phyloP scores from a whole-genome alignment of 208 protist genomes.

The Trypanosoma scelopori region DNA sequence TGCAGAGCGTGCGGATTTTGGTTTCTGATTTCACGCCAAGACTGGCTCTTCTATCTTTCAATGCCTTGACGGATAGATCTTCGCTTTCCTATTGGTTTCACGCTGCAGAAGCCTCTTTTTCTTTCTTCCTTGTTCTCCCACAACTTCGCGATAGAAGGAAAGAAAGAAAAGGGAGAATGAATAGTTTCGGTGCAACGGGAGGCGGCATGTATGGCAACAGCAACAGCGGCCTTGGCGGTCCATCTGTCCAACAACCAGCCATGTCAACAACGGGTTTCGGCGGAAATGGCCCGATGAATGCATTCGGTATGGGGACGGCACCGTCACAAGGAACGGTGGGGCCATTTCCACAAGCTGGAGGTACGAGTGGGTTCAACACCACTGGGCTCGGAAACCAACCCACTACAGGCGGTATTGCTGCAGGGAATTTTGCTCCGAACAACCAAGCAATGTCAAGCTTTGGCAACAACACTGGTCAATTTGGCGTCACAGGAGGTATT shows the following conservation, averaged over 20 bases:
- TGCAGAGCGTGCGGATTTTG: too few species aligned
- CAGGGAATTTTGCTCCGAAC: too few species aligned
- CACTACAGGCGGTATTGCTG: too few species aligned
- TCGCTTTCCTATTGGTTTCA: not conserved
- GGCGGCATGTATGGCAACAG: not conserved
- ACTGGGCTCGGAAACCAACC: too few species aligned
- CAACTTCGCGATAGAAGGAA: not conserved
- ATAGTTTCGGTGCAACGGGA: constrained; percentile 12
- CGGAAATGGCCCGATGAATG: constrained; percentile 7
- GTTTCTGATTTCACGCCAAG: too few species aligned
- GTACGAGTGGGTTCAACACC: too few species aligned
- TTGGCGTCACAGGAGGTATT: too few species aligned
- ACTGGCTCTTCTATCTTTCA: too few species aligned
- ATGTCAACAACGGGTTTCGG: constrained; percentile 8
- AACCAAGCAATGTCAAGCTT: too few species aligned
- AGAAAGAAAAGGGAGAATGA: constrained; percentile 10
- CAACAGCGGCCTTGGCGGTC: not conserved
- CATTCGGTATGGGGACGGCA: not conserved
- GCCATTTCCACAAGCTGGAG: too few species aligned
- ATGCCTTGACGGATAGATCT: not conserved
- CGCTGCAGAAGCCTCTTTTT: not conserved
- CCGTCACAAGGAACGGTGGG: not conserved
- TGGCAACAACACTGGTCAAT: too few species aligned
- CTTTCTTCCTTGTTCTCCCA: constrained; percentile 14
- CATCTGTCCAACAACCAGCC: constrained; percentile 12